Evolutionary conservation across 116 monocot genomes (phyloP), one percentile per base, ranked within the genome.

Genomic region (Papilionanthe hybrid): DNA sequence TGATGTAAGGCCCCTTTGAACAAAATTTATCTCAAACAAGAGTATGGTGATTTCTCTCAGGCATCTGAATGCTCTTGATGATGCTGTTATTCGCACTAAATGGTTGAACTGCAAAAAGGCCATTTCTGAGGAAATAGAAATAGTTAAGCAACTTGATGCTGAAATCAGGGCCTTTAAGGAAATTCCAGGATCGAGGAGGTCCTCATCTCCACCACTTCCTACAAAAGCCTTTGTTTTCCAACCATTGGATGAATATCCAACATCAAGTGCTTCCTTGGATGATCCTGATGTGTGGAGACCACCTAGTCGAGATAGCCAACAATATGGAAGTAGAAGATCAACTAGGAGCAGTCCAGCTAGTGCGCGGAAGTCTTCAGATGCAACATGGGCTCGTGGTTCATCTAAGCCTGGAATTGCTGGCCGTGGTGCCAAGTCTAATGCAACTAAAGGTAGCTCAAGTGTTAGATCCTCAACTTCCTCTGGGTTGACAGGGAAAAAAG

Each of bases 251-350:
- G 97, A 97, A 81, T 97, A 97, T 76, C 97, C 97, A 42, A 87
- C 89, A 42, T 89, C 96, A 27, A 75, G 79, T 74, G 76, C 79
- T 55, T 73, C 88, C n/a, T 78, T 89, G 48, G 97, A 97, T 71
- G 97, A 97, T 90, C 97, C 97, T 80, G 97, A 97, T 91, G 92
- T 97, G 55, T 97, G 97, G 97, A 85, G 91, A 75, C 97, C 94
- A 37, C 94, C 97, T 17, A 91, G 84, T 25, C 83, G 92, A 63
- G 94, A 97, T 22, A 80, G 55, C 42, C 79, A 76, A 60, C 47
- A 49, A 27, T 75, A 75, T 49, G 75, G 47, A 7, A 83, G 65
- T 65, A 86, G 87, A 80, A 92, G 97, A 79, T 57, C 96, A 41
- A 79, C 83, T 0, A 92, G 87, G 72, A 72, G 57, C 79, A 85